Evolutionary conservation across 2,329 filamentous ascomycete genomes (phyloP).

Genomic region (Microcyclospora tardicrescens): DNA sequence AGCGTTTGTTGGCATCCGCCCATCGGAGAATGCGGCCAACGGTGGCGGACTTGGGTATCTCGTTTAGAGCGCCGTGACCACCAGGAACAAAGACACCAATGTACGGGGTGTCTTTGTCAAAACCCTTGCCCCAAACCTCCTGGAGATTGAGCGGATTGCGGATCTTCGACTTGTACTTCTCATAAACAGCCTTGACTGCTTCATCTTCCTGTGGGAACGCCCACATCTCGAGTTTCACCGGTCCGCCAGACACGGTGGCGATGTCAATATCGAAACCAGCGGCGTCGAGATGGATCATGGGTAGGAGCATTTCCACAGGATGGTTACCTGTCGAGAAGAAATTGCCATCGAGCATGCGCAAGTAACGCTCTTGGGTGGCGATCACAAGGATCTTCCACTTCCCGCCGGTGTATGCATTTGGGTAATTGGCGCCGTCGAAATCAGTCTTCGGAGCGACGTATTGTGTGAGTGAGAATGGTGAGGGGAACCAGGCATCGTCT

Average conservation of each 20-base stretch:
- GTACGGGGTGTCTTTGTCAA: conserved; percentile 10
- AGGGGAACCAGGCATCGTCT: conserved; percentile 11
- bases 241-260: conserved; percentile 10
- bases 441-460: conserved; percentile 12
- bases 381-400: conserved; percentile 13
- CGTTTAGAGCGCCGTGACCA: conserved; percentile 11
- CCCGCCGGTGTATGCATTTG: conserved; percentile 9
- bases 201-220: conserved; percentile 10
- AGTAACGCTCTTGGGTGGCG: conserved; percentile 11
- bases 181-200: conserved; percentile 9
- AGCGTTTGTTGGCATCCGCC: conserved; percentile 9
- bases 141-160: conserved; percentile 7
- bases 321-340: conserved; percentile 14
- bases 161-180: conserved; percentile 10
- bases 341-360: conserved; percentile 9
- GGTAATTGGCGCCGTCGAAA: conserved; percentile 11
- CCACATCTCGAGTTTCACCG: conserved; percentile 13
- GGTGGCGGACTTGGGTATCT: conserved; percentile 8
- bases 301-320: conserved; percentile 12
- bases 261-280: conserved; percentile 12
- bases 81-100: conserved; percentile 11
- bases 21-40: conserved; percentile 10
- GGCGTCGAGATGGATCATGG: conserved; percentile 10
- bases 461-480: conserved; percentile 11
- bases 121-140: conserved; percentile 9